These are phyloP conservation scores for Orbilia brochopaga DNA, from an alignment of 2,329 filamentous ascomycete species.

Conservation along the genomic window DNA sequence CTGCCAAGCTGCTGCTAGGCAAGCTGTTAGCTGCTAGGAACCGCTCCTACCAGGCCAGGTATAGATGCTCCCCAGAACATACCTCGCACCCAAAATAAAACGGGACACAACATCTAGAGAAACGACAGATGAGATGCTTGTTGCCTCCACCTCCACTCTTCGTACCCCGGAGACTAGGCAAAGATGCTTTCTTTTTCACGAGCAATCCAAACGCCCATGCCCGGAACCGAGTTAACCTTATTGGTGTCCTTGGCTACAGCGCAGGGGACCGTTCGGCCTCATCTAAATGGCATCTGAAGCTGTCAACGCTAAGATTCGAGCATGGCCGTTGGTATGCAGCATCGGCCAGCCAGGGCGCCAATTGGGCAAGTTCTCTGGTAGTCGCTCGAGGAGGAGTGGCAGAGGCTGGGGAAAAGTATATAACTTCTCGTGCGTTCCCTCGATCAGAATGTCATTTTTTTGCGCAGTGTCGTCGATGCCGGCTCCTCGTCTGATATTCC, in stretches of 20 bases:
- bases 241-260: slow-evolving; percentile 34
- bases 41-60: slow-evolving; percentile 48
- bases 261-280: slow-evolving; percentile 29
- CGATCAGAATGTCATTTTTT: slow-evolving; percentile 17
- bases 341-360: slow-evolving; percentile 22
- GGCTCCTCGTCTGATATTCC: slow-evolving; percentile 31
- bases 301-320: slow-evolving; percentile 27
- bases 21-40: slow-evolving; percentile 11
- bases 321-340: slow-evolving; percentile 39
- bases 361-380: slow-evolving; percentile 42
- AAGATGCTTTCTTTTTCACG: slow-evolving; percentile 43
- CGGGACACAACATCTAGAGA: slow-evolving; percentile 24
- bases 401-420: slow-evolving; percentile 33
- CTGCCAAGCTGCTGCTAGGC: slow-evolving; percentile 36
- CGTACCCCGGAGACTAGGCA: slow-evolving; percentile 28
- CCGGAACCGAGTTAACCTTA: slow-evolving; percentile 48
- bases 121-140: slow-evolving; percentile 37
- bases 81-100: slow-evolving; percentile 16
- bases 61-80: slow-evolving; percentile 44
- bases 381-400: slow-evolving; percentile 11
- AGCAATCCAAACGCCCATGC: slow-evolving; percentile 36
- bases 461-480: slow-evolving; percentile 35
- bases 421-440: slow-evolving; percentile 44
- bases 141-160: not conserved
- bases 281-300: slow-evolving; percentile 40